Evolutionary conservation across 306 rosid genomes (phyloP).

Genomic region (Begonia peltatifolia): DNA sequence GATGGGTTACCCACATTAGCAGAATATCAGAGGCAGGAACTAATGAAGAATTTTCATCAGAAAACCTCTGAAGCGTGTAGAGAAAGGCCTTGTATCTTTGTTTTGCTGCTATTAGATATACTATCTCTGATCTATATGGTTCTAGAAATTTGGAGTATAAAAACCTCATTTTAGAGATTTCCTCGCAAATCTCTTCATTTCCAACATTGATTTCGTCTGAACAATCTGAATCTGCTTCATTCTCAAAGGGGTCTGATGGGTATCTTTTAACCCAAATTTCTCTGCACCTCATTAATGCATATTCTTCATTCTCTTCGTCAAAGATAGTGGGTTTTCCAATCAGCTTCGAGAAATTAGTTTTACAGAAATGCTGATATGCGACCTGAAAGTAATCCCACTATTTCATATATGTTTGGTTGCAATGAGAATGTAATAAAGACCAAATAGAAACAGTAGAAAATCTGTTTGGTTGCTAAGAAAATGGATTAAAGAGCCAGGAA

Average conservation of each 20-base stretch:
- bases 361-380: slow-evolving; percentile 55
- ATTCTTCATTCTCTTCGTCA: slow-evolving; percentile 80
- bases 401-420: slow-evolving; percentile 5
- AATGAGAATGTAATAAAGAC: not conserved
- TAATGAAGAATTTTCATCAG: slow-evolving; percentile 31
- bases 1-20: slow-evolving; percentile 81
- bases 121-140: slow-evolving; percentile 52
- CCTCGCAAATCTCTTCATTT: slow-evolving; percentile 23
- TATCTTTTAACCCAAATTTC: slow-evolving; percentile 48
- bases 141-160: slow-evolving; percentile 38
- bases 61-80: slow-evolving; percentile 31
- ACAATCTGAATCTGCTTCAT: slow-evolving; percentile 31
- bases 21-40: slow-evolving; percentile 73
- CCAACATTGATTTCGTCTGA: slow-evolving; percentile 2
- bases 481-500: not conserved
- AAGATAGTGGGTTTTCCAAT: slow-evolving; percentile 56
- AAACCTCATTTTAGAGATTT: slow-evolving; percentile 32
- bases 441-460: not conserved
- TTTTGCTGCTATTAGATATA: slow-evolving; percentile 61
- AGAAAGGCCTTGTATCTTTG: slow-evolving; percentile 70
- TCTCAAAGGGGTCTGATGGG: slow-evolving; percentile 67
- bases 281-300: slow-evolving; percentile 52
- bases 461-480: not conserved
- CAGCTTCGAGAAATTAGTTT: slow-evolving; percentile 42
- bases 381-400: slow-evolving; percentile 20